A percentile compares a stretch with the other conserved stretches of the same genome.
Conservation (phyloP, 768 basidiomycete species). For the Mycena metata region DNA sequence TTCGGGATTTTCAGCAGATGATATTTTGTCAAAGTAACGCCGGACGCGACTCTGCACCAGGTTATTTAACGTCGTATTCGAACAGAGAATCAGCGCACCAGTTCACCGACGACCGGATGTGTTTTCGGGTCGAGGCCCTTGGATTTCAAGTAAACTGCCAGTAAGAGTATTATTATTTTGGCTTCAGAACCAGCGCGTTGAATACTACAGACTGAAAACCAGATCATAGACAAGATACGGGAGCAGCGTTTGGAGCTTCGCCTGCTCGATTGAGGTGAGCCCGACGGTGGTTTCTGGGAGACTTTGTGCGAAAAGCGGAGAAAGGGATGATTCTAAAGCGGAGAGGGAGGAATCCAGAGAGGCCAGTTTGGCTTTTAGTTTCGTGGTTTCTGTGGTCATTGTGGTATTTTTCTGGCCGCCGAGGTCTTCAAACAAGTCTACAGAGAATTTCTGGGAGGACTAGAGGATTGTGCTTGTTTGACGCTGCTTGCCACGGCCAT, state of each 20-base stretch:
- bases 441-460: too few species aligned
- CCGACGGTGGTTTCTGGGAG: constrained; percentile 75
- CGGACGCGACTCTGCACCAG: constrained; percentile 74
- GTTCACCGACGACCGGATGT: constrained; percentile 82
- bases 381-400: constrained; percentile 63
- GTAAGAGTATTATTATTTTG: too few species aligned
- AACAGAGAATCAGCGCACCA: constrained; percentile 55
- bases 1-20: constrained; percentile 77
- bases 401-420: too few species aligned
- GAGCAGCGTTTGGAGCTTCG: constrained; percentile 82
- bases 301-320: constrained; percentile 75
- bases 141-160: constrained; percentile 83
- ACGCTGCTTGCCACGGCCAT: too few species aligned
- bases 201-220: constrained; percentile 75
- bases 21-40: constrained; percentile 87
- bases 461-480: too few species aligned
- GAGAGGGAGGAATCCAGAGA: constrained; percentile 71
- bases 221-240: constrained; percentile 91
- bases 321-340: constrained; percentile 75
- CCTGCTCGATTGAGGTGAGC: constrained; percentile 82
- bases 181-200: too few species aligned
- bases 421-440: too few species aligned
- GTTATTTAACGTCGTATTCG: not conserved
- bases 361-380: constrained; percentile 62
- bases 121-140: constrained; percentile 84